Percentiles rank a stretch among this genome's conserved stretches.
Conservation (phyloP, 805 yeast species). For the Lipomyces yamadae region DNA sequence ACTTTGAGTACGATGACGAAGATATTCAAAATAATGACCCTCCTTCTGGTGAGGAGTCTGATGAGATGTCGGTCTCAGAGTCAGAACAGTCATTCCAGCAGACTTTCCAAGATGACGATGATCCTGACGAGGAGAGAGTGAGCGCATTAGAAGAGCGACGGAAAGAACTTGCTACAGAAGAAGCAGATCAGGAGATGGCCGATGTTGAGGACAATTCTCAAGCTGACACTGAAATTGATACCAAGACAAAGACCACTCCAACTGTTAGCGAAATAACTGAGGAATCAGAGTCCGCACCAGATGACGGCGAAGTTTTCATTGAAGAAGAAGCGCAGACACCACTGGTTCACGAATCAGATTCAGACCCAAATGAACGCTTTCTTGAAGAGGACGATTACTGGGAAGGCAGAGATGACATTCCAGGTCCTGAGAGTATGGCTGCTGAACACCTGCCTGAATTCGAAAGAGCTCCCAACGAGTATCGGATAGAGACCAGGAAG, state of each 20-base stretch:
- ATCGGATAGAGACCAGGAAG: not conserved
- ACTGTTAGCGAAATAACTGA: not conserved
- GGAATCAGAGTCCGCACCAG: slow-evolving; percentile 6
- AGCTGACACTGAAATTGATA: not conserved
- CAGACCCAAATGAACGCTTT: slow-evolving; percentile 27
- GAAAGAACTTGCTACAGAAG: slow-evolving; percentile 16
- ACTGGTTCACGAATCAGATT: slow-evolving; percentile 31
- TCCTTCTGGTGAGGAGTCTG: not conserved
- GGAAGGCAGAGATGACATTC: not conserved
- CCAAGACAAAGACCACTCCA: not conserved
- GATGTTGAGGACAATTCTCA: slow-evolving; percentile 1
- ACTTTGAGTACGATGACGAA: slow-evolving; percentile 6
- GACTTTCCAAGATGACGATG: slow-evolving; percentile 24
- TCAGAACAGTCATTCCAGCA: slow-evolving; percentile 9
- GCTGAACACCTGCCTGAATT: not conserved
- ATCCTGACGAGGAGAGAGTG: slow-evolving; percentile 13
- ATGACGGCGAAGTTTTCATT: slow-evolving; percentile 23
- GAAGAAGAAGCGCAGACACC: slow-evolving; percentile 31
- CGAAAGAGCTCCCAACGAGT: not conserved
- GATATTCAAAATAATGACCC: slow-evolving; percentile 1
- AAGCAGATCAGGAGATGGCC: slow-evolving; percentile 7
- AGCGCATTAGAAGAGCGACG: slow-evolving; percentile 14
- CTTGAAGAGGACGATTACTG: slow-evolving; percentile 30
- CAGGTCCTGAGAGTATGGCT: not conserved
- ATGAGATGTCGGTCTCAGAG: not conserved